A percentile compares a stretch with the other conserved stretches of the same genome.
Conservation (phyloP, 352 stramenopile species). For the Phytophthora hibernalis region DNA sequence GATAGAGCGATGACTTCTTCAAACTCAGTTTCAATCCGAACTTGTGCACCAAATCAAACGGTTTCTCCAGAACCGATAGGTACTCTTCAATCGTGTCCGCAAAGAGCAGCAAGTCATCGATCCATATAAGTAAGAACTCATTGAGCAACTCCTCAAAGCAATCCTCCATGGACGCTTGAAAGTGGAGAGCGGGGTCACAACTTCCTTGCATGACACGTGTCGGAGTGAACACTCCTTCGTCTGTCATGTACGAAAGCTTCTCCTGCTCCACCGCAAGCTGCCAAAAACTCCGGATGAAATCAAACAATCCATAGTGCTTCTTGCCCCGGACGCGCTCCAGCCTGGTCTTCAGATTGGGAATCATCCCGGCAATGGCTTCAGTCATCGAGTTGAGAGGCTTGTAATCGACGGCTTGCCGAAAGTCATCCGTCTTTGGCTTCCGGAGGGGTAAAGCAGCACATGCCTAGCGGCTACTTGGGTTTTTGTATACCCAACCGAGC, state of each 20-base stretch:
- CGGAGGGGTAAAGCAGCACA: slow-evolving; percentile 9
- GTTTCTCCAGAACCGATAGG: background rate
- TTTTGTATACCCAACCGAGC: too few relatives aligned
- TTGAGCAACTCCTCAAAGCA: slow-evolving; percentile 1
- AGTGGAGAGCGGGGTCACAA: slow-evolving; percentile 6
- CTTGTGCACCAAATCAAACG: slow-evolving; percentile 9
- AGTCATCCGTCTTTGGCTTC: slow-evolving; percentile 4
- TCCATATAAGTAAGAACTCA: slow-evolving; percentile 4
- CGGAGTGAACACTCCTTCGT: slow-evolving; percentile 7
- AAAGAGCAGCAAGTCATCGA: slow-evolving; percentile 4
- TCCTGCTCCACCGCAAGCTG: slow-evolving; percentile 17
- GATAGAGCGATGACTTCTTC: too few relatives aligned
- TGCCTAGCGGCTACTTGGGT: too few relatives aligned
- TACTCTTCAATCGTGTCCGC: background rate
- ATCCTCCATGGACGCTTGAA: slow-evolving; percentile 7
- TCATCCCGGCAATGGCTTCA: slow-evolving; percentile 10
- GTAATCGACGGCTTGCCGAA: slow-evolving; percentile 13
- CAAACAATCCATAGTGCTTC: slow-evolving; percentile 16
- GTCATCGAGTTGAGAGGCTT: slow-evolving; percentile 20
- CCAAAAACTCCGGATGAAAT: slow-evolving; percentile 34
- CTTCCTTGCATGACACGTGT: slow-evolving; percentile 9
- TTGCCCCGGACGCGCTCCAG: slow-evolving; percentile 2
- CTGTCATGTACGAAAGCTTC: slow-evolving; percentile 31
- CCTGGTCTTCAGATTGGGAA: slow-evolving; percentile 18
- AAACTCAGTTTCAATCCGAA: too few relatives aligned